These are phyloP conservation scores for Thermomucor indicae-seudaticae DNA, from an alignment of 371 early-diverging fungal genomes.

Conservation along the genomic window DNA sequence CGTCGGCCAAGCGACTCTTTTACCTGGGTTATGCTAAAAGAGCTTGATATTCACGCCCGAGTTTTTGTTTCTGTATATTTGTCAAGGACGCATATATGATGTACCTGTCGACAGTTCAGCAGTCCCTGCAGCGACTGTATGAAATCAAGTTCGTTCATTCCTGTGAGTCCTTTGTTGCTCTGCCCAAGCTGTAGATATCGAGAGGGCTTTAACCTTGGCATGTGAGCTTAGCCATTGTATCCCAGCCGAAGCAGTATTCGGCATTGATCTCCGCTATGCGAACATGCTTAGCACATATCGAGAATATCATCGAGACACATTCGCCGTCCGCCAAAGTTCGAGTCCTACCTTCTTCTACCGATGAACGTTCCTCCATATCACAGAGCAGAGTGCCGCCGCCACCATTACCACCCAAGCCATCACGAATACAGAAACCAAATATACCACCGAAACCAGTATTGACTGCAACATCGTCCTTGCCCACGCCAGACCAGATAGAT, in stretches of 20 bases:
- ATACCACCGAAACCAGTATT: conserved; percentile 15
- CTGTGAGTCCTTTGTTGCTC: conserved; percentile 22
- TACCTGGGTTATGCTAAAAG: too few species aligned
- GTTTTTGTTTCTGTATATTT: too few species aligned
- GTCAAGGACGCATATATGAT: conserved; percentile 42
- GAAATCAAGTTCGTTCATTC: conserved; percentile 47
- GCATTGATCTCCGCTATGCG: conserved; percentile 29
- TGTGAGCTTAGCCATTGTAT: conserved; percentile 41
- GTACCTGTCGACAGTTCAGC: conserved; percentile 25
- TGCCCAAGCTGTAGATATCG: not conserved
- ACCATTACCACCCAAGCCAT: conserved; percentile 18
- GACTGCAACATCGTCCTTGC: too few species aligned
- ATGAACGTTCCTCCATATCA: not conserved
- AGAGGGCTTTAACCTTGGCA: not conserved
- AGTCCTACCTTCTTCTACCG: not conserved
- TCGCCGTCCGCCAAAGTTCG: conserved; percentile 3
- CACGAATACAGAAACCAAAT: conserved; percentile 14
- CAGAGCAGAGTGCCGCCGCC: conserved; percentile 8
- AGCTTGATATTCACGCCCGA: too few species aligned
- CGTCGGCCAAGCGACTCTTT: too few species aligned
- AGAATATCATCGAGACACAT: conserved; percentile 34
- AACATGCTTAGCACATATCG: conserved; percentile 35
- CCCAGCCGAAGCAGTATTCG: conserved; percentile 35
- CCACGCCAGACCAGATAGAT: too few species aligned
- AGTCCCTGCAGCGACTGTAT: conserved; percentile 25